A percentile compares a stretch with the other conserved stretches of the same genome.
These are phyloP conservation scores for Aspergillus sp. DNA, from an alignment of 2,329 filamentous ascomycete species.

Conservation along the genomic window DNA sequence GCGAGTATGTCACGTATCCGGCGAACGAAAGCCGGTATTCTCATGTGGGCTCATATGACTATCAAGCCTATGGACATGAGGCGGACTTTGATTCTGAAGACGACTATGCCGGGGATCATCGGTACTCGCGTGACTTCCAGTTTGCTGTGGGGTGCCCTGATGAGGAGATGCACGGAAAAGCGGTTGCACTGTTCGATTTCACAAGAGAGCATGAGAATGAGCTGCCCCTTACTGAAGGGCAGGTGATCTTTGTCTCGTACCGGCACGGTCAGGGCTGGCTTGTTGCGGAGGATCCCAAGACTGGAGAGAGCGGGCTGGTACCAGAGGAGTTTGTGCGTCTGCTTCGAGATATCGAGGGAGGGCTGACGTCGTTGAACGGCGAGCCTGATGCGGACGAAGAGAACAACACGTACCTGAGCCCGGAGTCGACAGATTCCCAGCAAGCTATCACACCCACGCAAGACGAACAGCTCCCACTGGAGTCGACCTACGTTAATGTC, in stretches of 20 bases:
- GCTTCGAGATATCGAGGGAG: slow-evolving; percentile 89
- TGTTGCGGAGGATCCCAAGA: slow-evolving; percentile 93
- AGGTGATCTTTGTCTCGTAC: slow-evolving; percentile 95
- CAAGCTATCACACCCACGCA: slow-evolving; percentile 35
- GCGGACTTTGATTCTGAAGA: slow-evolving; percentile 44
- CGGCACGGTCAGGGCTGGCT: slow-evolving; percentile 96
- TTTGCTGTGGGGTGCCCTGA: slow-evolving; percentile 94
- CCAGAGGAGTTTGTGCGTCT: slow-evolving; percentile 95
- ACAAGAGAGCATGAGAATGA: slow-evolving; percentile 95
- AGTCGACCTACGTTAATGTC: slow-evolving; percentile 10
- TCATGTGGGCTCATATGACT: slow-evolving; percentile 45
- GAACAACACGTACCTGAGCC: slow-evolving; percentile 53
- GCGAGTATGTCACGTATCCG: slow-evolving; percentile 79
- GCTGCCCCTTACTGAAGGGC: slow-evolving; percentile 85
- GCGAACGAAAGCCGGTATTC: slow-evolving; percentile 64
- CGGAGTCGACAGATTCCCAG: slow-evolving; percentile 53
- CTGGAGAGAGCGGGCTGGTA: slow-evolving; percentile 88
- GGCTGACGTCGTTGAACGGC: slow-evolving; percentile 69
- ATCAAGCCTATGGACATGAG: slow-evolving; percentile 37
- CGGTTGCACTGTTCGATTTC: slow-evolving; percentile 94
- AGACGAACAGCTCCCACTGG: slow-evolving; percentile 19
- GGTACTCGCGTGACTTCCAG: slow-evolving; percentile 88
- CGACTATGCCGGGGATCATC: slow-evolving; percentile 60
- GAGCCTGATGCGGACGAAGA: slow-evolving; percentile 53
- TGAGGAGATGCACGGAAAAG: slow-evolving; percentile 96